phyloP scores from a whole-genome alignment of 202 grass and related monocot genomes.

The Digitaria exilis region DNA sequence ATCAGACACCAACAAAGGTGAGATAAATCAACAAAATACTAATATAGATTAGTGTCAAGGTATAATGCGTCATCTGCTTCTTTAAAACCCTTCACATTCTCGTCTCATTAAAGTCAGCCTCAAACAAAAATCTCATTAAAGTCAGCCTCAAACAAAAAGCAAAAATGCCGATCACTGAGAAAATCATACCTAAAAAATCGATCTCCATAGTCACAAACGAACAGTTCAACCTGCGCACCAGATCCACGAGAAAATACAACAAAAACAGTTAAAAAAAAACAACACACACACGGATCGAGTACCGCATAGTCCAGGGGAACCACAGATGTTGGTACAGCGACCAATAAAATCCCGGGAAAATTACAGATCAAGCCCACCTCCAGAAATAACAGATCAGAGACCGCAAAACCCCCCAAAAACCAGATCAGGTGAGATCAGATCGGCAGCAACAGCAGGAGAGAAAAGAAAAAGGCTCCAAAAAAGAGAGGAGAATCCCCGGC shows the following conservation, averaged over 20 bases:
- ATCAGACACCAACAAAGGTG: constrained; percentile 17
- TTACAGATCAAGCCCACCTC: background rate
- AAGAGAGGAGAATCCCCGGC: background rate
- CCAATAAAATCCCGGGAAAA: constrained; percentile 6
- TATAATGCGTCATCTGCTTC: background rate
- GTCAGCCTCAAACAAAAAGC: too few relatives aligned
- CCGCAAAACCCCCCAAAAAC: background rate
- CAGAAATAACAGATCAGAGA: background rate
- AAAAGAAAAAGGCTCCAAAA: too few relatives aligned
- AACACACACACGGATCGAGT: background rate
- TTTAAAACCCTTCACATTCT: background rate
- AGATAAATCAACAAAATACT: background rate
- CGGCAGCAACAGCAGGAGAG: background rate
- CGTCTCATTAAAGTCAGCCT: too few relatives aligned
- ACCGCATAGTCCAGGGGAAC: background rate
- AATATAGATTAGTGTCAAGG: background rate
- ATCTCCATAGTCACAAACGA: background rate
- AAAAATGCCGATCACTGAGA: background rate
- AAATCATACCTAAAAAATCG: constrained; percentile 8
- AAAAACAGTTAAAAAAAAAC: background rate
- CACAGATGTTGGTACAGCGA: background rate
- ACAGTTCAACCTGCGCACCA: background rate
- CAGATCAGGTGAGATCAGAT: constrained; percentile 26
- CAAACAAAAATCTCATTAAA: background rate
- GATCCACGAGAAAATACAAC: constrained; percentile 20